Conservation (phyloP, 257 asterid genomes). For the Cruciata laevipes region DNA sequence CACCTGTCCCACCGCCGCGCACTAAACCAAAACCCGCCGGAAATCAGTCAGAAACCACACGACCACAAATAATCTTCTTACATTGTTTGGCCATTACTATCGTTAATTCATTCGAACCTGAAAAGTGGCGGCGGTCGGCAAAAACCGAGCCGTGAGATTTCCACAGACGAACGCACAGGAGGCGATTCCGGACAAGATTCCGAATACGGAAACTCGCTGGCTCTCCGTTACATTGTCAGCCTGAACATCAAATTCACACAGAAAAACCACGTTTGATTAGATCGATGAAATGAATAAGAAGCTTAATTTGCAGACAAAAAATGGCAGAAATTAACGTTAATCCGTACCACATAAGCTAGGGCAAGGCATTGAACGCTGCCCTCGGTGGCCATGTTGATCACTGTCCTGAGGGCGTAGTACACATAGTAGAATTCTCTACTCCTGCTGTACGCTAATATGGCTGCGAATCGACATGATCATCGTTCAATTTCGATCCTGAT, state of each 20-base stretch:
- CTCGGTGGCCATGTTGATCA: slow-evolving; percentile 62
- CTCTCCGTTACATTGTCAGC: slow-evolving; percentile 81
- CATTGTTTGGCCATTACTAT: background rate
- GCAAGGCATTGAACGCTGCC: slow-evolving; percentile 84
- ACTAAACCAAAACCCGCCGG: slow-evolving; percentile 29
- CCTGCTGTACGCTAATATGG: slow-evolving; percentile 66
- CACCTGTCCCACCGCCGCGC: slow-evolving; percentile 61
- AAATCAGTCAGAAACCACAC: background rate
- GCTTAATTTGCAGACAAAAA: background rate
- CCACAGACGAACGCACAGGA: slow-evolving; percentile 86
- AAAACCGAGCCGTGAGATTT: slow-evolving; percentile 72
- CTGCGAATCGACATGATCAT: slow-evolving; percentile 22
- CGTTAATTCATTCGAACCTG: slow-evolving; percentile 33
- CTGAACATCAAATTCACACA: slow-evolving; percentile 27
- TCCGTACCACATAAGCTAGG: slow-evolving; percentile 76
- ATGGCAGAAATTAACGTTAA: background rate
- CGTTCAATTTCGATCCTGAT: background rate
- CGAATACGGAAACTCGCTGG: slow-evolving; percentile 64
- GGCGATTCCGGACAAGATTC: slow-evolving; percentile 67
- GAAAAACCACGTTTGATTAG: background rate
- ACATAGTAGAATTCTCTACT: slow-evolving; percentile 53
- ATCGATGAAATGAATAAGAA: background rate
- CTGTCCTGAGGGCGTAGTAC: slow-evolving; percentile 53
- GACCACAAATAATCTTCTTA: background rate
- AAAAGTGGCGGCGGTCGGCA: slow-evolving; percentile 63